Evolutionary conservation across 2,329 filamentous ascomycete species (phyloP).

Genomic region (Arthrobotrys pseudoclavata): DNA sequence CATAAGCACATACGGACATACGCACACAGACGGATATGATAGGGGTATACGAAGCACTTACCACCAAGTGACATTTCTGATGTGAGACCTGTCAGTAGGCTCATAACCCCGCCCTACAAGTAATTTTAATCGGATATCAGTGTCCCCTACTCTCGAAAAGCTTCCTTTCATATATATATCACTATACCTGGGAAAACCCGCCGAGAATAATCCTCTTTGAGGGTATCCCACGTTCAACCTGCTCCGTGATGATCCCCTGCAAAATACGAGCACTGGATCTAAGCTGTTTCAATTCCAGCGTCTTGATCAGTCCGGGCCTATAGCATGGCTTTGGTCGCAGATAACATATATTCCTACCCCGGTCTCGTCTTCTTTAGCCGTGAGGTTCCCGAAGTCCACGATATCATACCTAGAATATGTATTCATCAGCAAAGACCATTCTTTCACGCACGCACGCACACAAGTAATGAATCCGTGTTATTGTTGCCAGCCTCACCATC

Average conservation of each 20-base stretch:
- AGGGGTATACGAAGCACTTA: constrained; percentile 8
- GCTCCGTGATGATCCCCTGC: constrained; percentile 81
- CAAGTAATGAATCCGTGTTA: background rate
- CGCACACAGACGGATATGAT: background rate
- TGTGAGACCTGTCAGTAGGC: constrained; percentile 83
- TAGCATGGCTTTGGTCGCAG: background rate
- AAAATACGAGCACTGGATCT: constrained; percentile 71
- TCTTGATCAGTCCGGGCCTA: background rate
- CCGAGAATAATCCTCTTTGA: constrained; percentile 86
- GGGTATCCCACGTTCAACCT: constrained; percentile 84
- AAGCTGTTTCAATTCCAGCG: constrained; percentile 13
- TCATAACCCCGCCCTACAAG: constrained; percentile 85
- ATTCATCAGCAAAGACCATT: background rate
- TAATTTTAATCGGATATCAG: background rate
- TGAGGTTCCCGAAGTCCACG: constrained; percentile 41
- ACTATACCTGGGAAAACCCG: constrained; percentile 75
- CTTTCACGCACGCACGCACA: background rate
- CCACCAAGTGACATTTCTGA: constrained; percentile 68
- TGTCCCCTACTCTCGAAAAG: background rate
- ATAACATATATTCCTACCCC: constrained; percentile 20
- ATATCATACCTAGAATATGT: constrained; percentile 45
- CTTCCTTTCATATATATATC: no score
- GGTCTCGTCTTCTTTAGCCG: constrained; percentile 32
- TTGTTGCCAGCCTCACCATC: constrained; percentile 31
- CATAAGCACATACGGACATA: no score